Evolutionary conservation across 1,284 basidiomycete genomes (phyloP).

Genomic region (Ganoderma lingzhi): DNA sequence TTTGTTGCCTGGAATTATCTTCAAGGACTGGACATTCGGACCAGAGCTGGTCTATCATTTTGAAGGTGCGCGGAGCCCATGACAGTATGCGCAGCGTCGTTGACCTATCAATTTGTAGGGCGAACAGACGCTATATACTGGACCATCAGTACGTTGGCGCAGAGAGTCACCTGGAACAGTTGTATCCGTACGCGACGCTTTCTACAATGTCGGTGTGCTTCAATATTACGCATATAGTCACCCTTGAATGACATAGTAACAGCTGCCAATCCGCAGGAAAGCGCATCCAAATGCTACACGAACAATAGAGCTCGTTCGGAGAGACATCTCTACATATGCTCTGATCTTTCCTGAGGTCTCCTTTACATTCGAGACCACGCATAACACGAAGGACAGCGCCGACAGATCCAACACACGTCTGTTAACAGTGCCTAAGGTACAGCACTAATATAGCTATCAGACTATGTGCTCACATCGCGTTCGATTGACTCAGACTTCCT

Average conservation of each 20-base stretch:
- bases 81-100: background rate
- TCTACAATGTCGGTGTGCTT: conserved; percentile 72
- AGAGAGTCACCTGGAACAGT: conserved; percentile 78
- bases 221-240: conserved; percentile 17
- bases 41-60: conserved; percentile 75
- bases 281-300: conserved; percentile 67
- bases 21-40: conserved; percentile 67
- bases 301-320: conserved; percentile 71
- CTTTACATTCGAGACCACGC: conserved; percentile 73
- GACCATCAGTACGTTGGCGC: conserved; percentile 76
- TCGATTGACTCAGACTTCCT: conserved; percentile 60
- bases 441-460: background rate
- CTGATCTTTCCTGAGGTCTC: conserved; percentile 75
- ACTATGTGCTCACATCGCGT: background rate
- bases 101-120: conserved; percentile 51
- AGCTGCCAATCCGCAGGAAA: conserved; percentile 79
- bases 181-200: conserved; percentile 85
- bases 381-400: conserved; percentile 44
- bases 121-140: conserved; percentile 70
- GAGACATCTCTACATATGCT: conserved; percentile 75
- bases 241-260: background rate
- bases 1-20: conserved; percentile 79
- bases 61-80: conserved; percentile 60
- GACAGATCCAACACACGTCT: conserved; percentile 49
- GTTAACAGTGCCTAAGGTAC: conserved; percentile 72